These are phyloP conservation scores for maize (Zea mays) DNA, from an alignment of 176 grass and related monocot genomes.

Conservation along the genomic window Zm-B73-REFERENCE-NAM-5.0 NC_050102.1:121256001-121256500, in stretches of 20 bases:
- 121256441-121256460: conserved; percentile 45
- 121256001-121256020: conserved; percentile 80
- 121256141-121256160: conserved; percentile 47
- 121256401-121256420: conserved; percentile 63
- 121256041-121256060: conserved; percentile 76
- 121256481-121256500: conserved; percentile 44
- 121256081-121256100: conserved; percentile 53
- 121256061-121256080: conserved; percentile 63
- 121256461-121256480: conserved; percentile 54
- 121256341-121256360: conserved; percentile 14
- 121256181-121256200: conserved; percentile 2
- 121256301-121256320: conserved; percentile 47
- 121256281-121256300: conserved; percentile 52
- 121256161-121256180: conserved; percentile 18
- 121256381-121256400: conserved; percentile 3
- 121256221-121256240: conserved; percentile 42
- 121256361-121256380: conserved; percentile 18
- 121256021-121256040: conserved; percentile 87
- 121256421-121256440: conserved; percentile 62
- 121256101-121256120: conserved; percentile 72
- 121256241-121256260: conserved; percentile 59
- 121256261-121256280: conserved; percentile 47
- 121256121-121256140: conserved; percentile 64
- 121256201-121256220: conserved; percentile 10
- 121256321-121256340: conserved; percentile 59